A percentile compares a stretch with the other conserved stretches of the same genome.
phyloP scores from a whole-genome alignment of 495 filamentous ascomycete genomes.

The Delitschia confertaspora region DNA sequence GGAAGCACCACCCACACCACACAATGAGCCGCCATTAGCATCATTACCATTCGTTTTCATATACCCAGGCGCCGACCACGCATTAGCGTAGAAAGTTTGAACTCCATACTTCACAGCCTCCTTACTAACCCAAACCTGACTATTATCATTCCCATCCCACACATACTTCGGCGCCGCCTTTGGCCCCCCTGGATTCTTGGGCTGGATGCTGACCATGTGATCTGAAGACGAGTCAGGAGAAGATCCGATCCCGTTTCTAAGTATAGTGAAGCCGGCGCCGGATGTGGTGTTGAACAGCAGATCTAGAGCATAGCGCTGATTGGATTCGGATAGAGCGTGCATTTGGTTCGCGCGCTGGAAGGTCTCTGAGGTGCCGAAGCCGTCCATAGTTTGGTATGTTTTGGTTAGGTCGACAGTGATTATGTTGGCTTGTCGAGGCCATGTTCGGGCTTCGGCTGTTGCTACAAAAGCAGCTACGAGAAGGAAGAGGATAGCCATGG shows the following conservation, averaged over 20 bases:
- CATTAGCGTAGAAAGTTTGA: constrained; percentile 21
- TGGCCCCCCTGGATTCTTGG: constrained; percentile 15
- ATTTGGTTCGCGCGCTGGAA: constrained; percentile 31
- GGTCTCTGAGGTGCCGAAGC: constrained; percentile 22
- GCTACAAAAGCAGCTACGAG: constrained; percentile 1
- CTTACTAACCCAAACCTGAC: constrained; percentile 22
- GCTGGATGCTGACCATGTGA: constrained; percentile 38
- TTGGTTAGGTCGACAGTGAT: constrained; percentile 21
- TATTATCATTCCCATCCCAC: constrained; percentile 22
- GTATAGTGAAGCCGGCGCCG: constrained; percentile 21
- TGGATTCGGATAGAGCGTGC: constrained; percentile 38
- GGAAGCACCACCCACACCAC: constrained; percentile 14
- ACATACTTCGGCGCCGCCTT: constrained; percentile 20
- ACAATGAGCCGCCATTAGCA: constrained; percentile 20
- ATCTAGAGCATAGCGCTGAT: constrained; percentile 24
- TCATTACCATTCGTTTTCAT: constrained; percentile 26
- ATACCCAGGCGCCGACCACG: constrained; percentile 23
- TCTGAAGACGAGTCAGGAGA: constrained; percentile 27
- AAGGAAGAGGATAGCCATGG: constrained; percentile 11
- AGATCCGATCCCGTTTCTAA: constrained; percentile 24
- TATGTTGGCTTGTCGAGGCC: constrained; percentile 6
- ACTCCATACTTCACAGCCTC: constrained; percentile 19
- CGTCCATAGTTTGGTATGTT: constrained; percentile 25
- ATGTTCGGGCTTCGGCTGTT: neutral
- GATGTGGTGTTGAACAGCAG: constrained; percentile 24